Conservation (phyloP, 2,329 filamentous ascomycete genomes). For the Sporothrix brunneoviolacea region DNA sequence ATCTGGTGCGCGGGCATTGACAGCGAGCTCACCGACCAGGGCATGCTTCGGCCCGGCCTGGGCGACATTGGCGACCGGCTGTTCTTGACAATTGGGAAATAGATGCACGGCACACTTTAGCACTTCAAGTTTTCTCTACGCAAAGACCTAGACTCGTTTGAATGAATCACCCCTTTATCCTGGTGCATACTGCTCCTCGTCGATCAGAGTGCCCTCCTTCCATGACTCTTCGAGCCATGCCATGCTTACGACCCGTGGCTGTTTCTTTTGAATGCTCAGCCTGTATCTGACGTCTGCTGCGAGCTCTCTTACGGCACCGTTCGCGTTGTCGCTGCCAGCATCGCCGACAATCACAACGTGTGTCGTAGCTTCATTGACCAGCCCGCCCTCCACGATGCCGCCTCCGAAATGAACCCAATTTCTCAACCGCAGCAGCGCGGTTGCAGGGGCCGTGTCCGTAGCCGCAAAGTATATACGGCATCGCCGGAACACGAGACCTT, state of each 20-base stretch:
- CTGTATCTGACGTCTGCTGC: constrained; percentile 39
- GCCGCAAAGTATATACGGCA: constrained; percentile 36
- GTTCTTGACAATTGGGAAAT: constrained; percentile 86
- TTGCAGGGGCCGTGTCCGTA: constrained; percentile 5
- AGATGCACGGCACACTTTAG: constrained; percentile 3
- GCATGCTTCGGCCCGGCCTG: constrained; percentile 86
- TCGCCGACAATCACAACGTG: constrained; percentile 59
- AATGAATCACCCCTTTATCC: constrained; percentile 15
- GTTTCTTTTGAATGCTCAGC: constrained; percentile 37
- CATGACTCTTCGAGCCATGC: constrained; percentile 77
- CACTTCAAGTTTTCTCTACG: too few species aligned
- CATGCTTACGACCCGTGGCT: constrained; percentile 63
- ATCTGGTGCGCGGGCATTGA: constrained; percentile 83
- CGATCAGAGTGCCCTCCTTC: constrained; percentile 68
- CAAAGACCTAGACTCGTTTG: too few species aligned
- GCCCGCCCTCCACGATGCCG: constrained; percentile 47
- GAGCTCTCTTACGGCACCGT: constrained; percentile 32
- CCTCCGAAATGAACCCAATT: constrained; percentile 64
- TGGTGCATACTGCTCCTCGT: constrained; percentile 60
- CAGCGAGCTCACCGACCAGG: constrained; percentile 61
- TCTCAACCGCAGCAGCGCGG: constrained; percentile 23
- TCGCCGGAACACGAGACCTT: constrained; percentile 46
- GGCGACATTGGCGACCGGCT: constrained; percentile 87
- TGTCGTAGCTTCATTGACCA: constrained; percentile 53
- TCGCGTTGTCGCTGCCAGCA: constrained; percentile 20